Base-by-base conservation (phyloP, 352 stramenopile genomes). In the Phytophthora crassamura region DNA sequence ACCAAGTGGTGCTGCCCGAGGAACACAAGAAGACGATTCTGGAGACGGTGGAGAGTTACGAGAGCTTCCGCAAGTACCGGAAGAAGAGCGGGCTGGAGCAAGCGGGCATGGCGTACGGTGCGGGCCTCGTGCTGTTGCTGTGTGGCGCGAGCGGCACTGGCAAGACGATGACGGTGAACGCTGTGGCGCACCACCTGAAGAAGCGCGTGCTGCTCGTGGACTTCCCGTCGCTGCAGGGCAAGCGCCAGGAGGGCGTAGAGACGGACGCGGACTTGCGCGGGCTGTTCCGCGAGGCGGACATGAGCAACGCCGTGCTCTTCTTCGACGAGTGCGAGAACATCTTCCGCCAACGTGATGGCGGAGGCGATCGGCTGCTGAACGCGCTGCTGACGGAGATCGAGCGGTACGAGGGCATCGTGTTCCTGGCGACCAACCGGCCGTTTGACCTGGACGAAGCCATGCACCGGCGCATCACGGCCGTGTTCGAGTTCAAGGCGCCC, bases 151-250 rank as follows among this genome's bases (percentile, higher is more conserved):
- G 84, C 41, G 89, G 89, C 38, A 96, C 88, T n/a, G 89, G 89
- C 55, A 97, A 97, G 77, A 97, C 89, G 11, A 97, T 97, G 89
- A 96, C 88, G 1, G 89, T 95, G 30, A 95, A 96, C 48, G 89
- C 87, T 33, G 86, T 97, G 1, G 89, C 88, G 15, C 70, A 94
- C 43, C 85, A 94, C 38, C 57, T 97, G 18, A 84, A 91, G 54
- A 97, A 97, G 64, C 86, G 87, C 54, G 87, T 97, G 49, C 72
- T 97, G 36, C 69, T 95, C n/a, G 86, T 95, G 40, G 89, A 97
- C 51, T 97, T 97, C 52, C 84, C 85, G 7, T 95, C 86, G 8
- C 65, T 96, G 28, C 86, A 93, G 56, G 86, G 86, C 12, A 95
- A 94, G 49, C 85, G 74, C 3, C 79, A 89, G 42, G 85, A 95